A percentile compares a stretch with the other conserved stretches of the same genome.
Evolutionary conservation across 202 grass and related monocot species (phyloP).

Genomic region (Setaria italica): DNA sequence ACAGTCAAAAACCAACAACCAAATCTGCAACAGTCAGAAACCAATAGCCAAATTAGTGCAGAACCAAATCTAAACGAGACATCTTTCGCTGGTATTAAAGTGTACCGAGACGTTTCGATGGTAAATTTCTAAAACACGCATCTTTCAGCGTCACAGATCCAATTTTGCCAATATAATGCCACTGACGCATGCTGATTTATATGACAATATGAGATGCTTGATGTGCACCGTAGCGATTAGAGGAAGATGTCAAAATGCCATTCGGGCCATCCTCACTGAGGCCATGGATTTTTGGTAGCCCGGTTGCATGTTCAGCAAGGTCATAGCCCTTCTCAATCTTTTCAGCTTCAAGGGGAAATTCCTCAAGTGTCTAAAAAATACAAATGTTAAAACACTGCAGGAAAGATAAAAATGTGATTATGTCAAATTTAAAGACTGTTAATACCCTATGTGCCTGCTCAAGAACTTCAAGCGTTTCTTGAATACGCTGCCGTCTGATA

Average conservation of each 20-base stretch:
- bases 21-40: too few species aligned
- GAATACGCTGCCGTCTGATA: slow-evolving; percentile 70
- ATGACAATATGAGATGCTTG: slow-evolving; percentile 51
- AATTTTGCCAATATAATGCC: slow-evolving; percentile 9
- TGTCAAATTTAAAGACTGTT: neutral
- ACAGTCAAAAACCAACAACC: too few species aligned
- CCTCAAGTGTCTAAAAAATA: slow-evolving; percentile 79
- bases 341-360: slow-evolving; percentile 81
- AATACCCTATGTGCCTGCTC: slow-evolving; percentile 84
- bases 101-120: too few species aligned
- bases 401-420: slow-evolving; percentile 5
- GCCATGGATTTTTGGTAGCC: slow-evolving; percentile 62
- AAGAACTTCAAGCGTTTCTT: slow-evolving; percentile 77
- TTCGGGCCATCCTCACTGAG: slow-evolving; percentile 42
- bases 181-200: slow-evolving; percentile 37
- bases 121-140: too few species aligned
- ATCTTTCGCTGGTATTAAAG: too few species aligned
- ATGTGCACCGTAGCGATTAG: slow-evolving; percentile 47
- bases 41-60: too few species aligned
- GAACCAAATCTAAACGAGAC: too few species aligned
- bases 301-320: slow-evolving; percentile 49
- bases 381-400: slow-evolving; percentile 31
- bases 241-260: slow-evolving; percentile 45
- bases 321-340: slow-evolving; percentile 68
- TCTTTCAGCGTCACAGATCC: too few species aligned